phyloP scores from a whole-genome alignment of 108 stramenopile genomes.

The Cyclotella kingstonii region DNA sequence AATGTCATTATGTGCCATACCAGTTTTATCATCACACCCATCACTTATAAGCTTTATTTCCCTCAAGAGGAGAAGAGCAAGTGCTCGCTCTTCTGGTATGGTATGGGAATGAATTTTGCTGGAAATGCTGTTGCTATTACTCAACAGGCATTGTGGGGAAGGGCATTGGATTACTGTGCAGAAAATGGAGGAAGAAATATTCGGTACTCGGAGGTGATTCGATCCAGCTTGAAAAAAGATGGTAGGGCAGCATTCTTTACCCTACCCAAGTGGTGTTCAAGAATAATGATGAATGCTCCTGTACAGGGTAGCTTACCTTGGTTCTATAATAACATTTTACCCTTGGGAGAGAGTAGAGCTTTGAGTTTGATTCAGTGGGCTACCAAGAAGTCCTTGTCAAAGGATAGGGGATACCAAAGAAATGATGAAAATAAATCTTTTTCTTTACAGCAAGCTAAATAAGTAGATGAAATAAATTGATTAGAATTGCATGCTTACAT shows the following conservation, averaged over 20 bases:
- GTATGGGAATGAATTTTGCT: slow-evolving; percentile 69
- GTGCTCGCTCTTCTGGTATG: slow-evolving; percentile 65
- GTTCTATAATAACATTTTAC: slow-evolving; percentile 82
- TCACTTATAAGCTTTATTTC: slow-evolving; percentile 63
- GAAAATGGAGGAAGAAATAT: slow-evolving; percentile 39
- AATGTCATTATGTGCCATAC: slow-evolving; percentile 70
- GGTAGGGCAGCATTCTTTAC: slow-evolving; percentile 76
- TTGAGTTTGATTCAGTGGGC: slow-evolving; percentile 27
- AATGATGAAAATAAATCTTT: too few species aligned
- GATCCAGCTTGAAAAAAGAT: slow-evolving; percentile 45
- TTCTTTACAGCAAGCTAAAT: too few species aligned
- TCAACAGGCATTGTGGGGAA: slow-evolving; percentile 77
- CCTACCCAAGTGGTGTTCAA: slow-evolving; percentile 63
- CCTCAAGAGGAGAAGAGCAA: slow-evolving; percentile 70
- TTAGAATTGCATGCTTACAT: too few species aligned
- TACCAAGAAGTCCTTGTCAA: too few species aligned
- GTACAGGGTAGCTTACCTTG: slow-evolving; percentile 68
- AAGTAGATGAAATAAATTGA: too few species aligned
- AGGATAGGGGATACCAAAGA: too few species aligned
- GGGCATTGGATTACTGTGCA: slow-evolving; percentile 55
- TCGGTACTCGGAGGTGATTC: slow-evolving; percentile 49
- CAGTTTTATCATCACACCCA: slow-evolving; percentile 64
- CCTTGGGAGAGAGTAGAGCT: slow-evolving; percentile 59
- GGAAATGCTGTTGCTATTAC: slow-evolving; percentile 78
- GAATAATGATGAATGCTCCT: slow-evolving; percentile 82